Evolutionary conservation across 2,329 filamentous ascomycete genomes (phyloP).

Genomic region (Xylaria digitata): DNA sequence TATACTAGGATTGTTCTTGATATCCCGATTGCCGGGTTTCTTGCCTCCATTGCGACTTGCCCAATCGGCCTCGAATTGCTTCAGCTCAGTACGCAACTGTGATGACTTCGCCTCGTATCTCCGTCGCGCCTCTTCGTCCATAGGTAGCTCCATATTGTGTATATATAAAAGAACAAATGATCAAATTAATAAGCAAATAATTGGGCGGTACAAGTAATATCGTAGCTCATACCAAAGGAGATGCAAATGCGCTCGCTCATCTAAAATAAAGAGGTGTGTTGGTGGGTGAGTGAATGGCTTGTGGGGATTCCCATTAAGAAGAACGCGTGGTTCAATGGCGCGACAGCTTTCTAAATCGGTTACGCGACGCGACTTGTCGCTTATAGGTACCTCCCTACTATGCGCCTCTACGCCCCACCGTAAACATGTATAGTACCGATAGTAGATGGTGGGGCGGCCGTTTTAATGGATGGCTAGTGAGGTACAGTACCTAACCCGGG

Average conservation of each 20-base stretch:
- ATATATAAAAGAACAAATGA: slow-evolving; percentile 28
- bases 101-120: slow-evolving; percentile 63
- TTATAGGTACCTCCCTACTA: background rate
- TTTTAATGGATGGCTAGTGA: no score
- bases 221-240: slow-evolving; percentile 22
- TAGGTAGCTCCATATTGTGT: slow-evolving; percentile 43
- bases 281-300: background rate
- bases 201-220: slow-evolving; percentile 15
- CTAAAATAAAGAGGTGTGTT: background rate
- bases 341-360: slow-evolving; percentile 1
- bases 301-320: slow-evolving; percentile 16
- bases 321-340: background rate
- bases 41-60: slow-evolving; percentile 69
- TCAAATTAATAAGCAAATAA: slow-evolving; percentile 23
- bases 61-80: slow-evolving; percentile 79
- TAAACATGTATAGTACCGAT: no score
- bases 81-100: slow-evolving; percentile 74
- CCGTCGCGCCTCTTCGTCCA: slow-evolving; percentile 60
- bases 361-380: slow-evolving; percentile 7
- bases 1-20: slow-evolving; percentile 77
- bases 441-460: background rate
- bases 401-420: no score
- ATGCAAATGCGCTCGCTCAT: slow-evolving; percentile 7
- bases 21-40: slow-evolving; percentile 79
- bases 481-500: no score